Evolutionary conservation across 2,329 filamentous ascomycete species (phyloP), one percentile per base, ranked within the genome.

Genomic region (Tolypocladium album): DNA sequence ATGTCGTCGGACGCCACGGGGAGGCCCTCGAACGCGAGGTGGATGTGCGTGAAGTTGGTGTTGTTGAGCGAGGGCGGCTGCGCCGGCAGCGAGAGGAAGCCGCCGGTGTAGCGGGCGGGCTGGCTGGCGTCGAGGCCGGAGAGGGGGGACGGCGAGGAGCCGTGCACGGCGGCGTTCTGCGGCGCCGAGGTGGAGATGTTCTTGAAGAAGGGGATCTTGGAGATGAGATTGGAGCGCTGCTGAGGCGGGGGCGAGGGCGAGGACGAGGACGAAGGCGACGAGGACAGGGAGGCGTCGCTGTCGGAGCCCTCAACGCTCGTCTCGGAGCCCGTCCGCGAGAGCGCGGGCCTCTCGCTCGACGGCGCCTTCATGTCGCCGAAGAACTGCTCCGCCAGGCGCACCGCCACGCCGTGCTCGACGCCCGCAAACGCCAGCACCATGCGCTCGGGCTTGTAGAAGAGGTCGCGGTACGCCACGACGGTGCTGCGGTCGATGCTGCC

Each of bases 381-480:
- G 74, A 90, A 89, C 72, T 91, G 79, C 72, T 95, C 85, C 3
- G 92, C 85, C 64, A 97, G 76, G 67, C 81, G 82, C 39, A 97
- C 86, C 24, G 94, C 94, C 67, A 90, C 83, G 8, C 79, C 75
- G 72, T 99, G 94, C 61, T 90, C 81, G 11, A 97, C 89, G 39
- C 94, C 94, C 2, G 93, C 94, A 77, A 97, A 97, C 0, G 94
- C 94, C 56, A 99, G 86, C 0, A 99, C 94, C 70, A 96, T 95
- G 61, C 91, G 81, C 71, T 97, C 92, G 0, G 94, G 94, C 58
- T 84, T 84, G 78, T 92, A 97, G 70, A 97, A 97, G 1, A 87
- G 78, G 58, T 88, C 83, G 45, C 93, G 79, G 71, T 99, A 99
- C 62, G 86, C 83, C 68, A 88, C 79, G 58, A 97, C 86, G 9